Base-by-base conservation (phyloP, 1,139 yeast species). In the Sugiyamaella paludigena region DNA sequence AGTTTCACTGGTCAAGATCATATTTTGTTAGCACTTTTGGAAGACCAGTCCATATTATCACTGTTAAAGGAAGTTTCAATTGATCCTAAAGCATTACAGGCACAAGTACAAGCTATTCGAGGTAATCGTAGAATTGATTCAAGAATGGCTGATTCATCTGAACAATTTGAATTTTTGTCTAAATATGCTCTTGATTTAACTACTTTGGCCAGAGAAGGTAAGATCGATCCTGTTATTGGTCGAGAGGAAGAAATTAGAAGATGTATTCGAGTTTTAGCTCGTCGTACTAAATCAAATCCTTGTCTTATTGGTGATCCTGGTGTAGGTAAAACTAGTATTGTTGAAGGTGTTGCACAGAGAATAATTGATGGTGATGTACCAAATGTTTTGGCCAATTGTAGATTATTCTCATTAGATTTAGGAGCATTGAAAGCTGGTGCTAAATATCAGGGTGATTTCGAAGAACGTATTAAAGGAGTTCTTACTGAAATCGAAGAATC, bases 371-470 rank as follows among this genome's bases (percentile, higher is more conserved):
- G 87, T 52, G 99, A 92, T 70, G 96, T 94, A 13, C 98, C 98
- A 39, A 80, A 83, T 42, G 86, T 91, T 53, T 76, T 92, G 60
- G 84, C 87, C 48, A 82, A 82, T 55, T 81, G 96, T 56, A 80
- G 84, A 57, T 75, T 92, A 50, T 89, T 84, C 68, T 87, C 97
- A 11, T 77, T 92, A 55, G 98, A 92, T 68, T 77, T 92, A 60
- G 98, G 98, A 56, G 94, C 98, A 1, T 79, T 92, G 62, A 91
- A 95, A 51, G 98, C 98, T 7, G 99, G 99, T 69, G 98, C 98
- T 48, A 92, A 92, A 67, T 91, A 88, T 69, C 95, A 91, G 70
- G 99, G 99, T 71, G 98, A 92, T 66, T 92, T 92, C 64, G 99
- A 92, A 74, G 99, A 92, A 72, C 83, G 99, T 71, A 78, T 92